Conservation (phyloP, 352 stramenopile genomes). For the Globisporangium paddicum region DNA sequence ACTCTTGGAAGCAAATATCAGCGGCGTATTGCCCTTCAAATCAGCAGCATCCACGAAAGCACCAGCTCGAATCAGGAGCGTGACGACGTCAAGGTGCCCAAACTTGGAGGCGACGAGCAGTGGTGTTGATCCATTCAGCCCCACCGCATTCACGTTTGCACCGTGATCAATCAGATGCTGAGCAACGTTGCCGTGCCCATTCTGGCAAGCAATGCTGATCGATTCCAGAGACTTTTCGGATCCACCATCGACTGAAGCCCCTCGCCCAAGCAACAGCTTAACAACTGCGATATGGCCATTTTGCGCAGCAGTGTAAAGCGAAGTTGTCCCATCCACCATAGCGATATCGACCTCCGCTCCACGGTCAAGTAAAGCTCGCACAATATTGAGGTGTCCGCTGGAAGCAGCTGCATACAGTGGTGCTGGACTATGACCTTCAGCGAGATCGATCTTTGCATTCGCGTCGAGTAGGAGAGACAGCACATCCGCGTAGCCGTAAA, state of each 20-base stretch:
- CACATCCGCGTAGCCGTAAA: background rate
- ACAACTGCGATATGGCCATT: slow-evolving; percentile 1
- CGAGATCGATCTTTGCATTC: background rate
- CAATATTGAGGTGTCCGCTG: background rate
- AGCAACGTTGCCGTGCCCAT: background rate
- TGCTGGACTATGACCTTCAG: background rate
- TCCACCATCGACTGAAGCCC: slow-evolving; percentile 1
- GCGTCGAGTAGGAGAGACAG: slow-evolving; percentile 2
- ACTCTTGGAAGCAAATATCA: slow-evolving; percentile 4
- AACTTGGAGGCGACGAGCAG: background rate
- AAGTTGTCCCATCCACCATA: background rate
- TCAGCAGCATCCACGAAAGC: background rate
- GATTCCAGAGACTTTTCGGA: background rate
- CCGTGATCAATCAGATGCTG: background rate
- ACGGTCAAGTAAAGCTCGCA: background rate
- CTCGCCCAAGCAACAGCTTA: slow-evolving; percentile 1
- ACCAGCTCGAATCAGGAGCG: background rate
- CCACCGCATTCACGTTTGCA: background rate
- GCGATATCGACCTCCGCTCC: background rate
- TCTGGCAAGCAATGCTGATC: slow-evolving; percentile 3
- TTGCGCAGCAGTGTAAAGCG: background rate
- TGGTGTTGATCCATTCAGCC: background rate
- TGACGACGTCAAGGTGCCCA: background rate
- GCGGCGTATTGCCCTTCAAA: background rate
- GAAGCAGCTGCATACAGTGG: slow-evolving; percentile 7